Evolutionary conservation across 2,329 filamentous ascomycete species (phyloP).

Genomic region (Ophiostoma montium): DNA sequence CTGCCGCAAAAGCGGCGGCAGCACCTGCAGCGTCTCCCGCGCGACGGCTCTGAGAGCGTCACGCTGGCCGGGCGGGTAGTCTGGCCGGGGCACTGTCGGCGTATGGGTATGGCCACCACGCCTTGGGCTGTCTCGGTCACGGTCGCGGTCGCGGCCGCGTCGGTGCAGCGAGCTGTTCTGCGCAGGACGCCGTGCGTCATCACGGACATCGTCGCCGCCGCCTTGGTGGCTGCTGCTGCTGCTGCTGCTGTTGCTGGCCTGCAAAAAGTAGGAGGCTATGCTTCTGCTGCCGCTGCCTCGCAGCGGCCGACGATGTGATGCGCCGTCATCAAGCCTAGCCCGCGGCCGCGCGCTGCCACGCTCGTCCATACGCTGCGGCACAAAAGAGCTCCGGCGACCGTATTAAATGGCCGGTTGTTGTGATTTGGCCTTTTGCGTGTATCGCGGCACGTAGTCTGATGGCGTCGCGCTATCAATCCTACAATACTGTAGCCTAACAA

Average conservation of each 20-base stretch:
- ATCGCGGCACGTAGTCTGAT: too few species aligned
- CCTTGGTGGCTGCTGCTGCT: too few species aligned
- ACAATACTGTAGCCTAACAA: too few species aligned
- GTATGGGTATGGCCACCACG: neutral
- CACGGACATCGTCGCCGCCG: neutral
- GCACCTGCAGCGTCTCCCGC: slow-evolving; percentile 30
- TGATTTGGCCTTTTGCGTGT: too few species aligned
- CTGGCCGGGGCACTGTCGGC: neutral
- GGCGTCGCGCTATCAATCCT: too few species aligned
- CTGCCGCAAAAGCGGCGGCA: slow-evolving; percentile 32
- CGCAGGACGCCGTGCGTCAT: neutral
- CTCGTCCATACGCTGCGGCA: neutral
- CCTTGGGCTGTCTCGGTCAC: neutral
- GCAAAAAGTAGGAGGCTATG: neutral
- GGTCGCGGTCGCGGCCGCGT: neutral
- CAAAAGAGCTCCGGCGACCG: neutral
- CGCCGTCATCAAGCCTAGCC: too few species aligned
- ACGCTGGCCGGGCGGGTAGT: slow-evolving; percentile 4
- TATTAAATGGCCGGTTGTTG: too few species aligned
- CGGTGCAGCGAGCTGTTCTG: neutral
- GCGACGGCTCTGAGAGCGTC: slow-evolving; percentile 27
- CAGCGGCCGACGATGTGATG: too few species aligned
- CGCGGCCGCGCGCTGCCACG: too few species aligned
- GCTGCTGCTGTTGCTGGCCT: neutral
- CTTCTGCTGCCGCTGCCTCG: neutral